Evolutionary conservation across 306 rosid species (phyloP), one percentile per base, ranked within the genome.

Genomic region (Casuarina glauca): DNA sequence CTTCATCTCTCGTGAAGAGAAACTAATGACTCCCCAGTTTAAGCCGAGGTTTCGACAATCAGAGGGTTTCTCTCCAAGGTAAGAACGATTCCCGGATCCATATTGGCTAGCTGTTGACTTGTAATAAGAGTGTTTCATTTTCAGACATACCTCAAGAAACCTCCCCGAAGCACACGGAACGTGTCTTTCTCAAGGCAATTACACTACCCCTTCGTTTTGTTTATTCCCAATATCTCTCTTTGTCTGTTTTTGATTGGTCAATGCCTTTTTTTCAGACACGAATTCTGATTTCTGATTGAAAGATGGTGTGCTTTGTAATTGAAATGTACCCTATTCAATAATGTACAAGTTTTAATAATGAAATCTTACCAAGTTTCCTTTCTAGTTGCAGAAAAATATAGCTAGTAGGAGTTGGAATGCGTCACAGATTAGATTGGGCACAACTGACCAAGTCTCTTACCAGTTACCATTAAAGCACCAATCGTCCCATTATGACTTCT

Each of bases 111-210:
- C 74, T 13, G 55, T 66, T 64, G 73, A 58, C 50, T 35, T 12
- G 48, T 66, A 16, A 13, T 7, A 15, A 15, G 3, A 41, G 35
- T 42, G n/a, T 17, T n/a, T 41, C 2, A 9, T 9, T 42, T 16
- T 46, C 9, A 3, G 2, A 5, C 11, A 15, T 20, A 5, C 6
- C 42, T 74, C 43, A 74, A 36, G 82, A 79, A 87, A 54, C 41
- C 19, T 15, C 82, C 41, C 74, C 63, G 71, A 77, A 86, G 46
- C 32, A 41, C 50, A 72, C 70, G 16, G 5, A 36, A 43, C 57
- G 6, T 39, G 5, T 39, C 48, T 64, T 64, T n/a, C 44, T 64
- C 41, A 64, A 66, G 26, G 70, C 1, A 39, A 41, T 3, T 3
- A 67, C 32, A 7, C 69, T 62, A 9, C 69, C 69, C 69, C 69